Base-by-base conservation (phyloP, 768 basidiomycete species). In the Pleurotus sapidus region DNA sequence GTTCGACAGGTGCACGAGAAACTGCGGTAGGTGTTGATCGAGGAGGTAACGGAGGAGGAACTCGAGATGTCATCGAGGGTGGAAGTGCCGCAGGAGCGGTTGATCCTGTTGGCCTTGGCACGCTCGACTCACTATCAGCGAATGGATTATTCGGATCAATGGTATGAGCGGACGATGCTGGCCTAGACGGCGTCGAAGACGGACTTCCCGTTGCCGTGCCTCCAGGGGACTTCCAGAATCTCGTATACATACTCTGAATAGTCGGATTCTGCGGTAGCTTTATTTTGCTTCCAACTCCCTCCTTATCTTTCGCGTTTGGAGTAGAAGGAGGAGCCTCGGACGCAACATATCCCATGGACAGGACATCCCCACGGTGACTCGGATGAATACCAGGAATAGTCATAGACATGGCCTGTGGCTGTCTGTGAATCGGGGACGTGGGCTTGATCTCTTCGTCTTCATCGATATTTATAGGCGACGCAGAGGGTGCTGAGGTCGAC, bases 341-440 rank as follows among this genome's bases (percentile, higher is more conserved):
- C 9, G 88, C 84, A 56, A 83, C 82, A 63, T 89, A 87, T 9
- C 92, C 92, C 79, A 94, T 79, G 3, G 91, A 88, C 86, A 91
- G 90, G 43, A 93, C 83, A 59, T 93, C 90, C 7, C 88, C 89
- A n/a, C 83, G 84, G 65, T 93, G 87, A 63, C 86, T 89, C 3
- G 84, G 90, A 64, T 93, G 91, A 59, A 94, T 94, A 1, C 90
- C 89, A 7, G 92, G 92, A 60, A 94, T 93, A 12, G 83, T 86
- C 92, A 94, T 94, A 42, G 81, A 87, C 63, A 84, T 88, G 27
- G 84, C 87, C 66, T 86, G 84, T 15, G 84, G 84, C 61, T 86
- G 83, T 61, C 90, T 89, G 6, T 86, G 83, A 15, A 76, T 71
- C 8, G 68, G 68, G 46, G 72, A 62, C 18, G 65, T 57, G 39